phyloP scores from a whole-genome alignment of 148 eudicot genomes.

The Chenopodium berlandieri region DNA sequence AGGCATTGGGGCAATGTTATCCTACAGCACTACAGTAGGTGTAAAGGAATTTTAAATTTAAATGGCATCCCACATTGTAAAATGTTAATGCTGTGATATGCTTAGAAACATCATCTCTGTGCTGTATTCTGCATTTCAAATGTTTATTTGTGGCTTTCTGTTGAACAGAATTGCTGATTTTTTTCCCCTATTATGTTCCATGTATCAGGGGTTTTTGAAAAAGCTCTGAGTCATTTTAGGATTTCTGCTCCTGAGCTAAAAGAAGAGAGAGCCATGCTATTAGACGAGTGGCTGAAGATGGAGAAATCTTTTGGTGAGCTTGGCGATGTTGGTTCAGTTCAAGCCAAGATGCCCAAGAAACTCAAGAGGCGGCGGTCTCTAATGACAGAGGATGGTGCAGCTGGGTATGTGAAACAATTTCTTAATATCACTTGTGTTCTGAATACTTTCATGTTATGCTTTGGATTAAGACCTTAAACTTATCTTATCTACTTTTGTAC shows the following conservation, averaged over 20 bases:
- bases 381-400: conserved; percentile 74
- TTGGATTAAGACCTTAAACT: not conserved
- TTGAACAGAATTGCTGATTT: not conserved
- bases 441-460: not conserved
- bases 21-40: not conserved
- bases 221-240: conserved; percentile 66
- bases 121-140: not conserved
- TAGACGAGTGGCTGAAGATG: conserved; percentile 76
- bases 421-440: not conserved
- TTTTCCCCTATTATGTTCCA: conserved; percentile 4
- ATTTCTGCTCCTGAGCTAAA: conserved; percentile 82
- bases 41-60: not conserved
- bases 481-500: not conserved
- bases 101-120: not conserved
- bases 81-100: not conserved
- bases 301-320: conserved; percentile 69
- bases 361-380: conserved; percentile 76
- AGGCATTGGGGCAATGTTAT: not conserved
- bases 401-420: conserved; percentile 53
- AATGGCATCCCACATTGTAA: not conserved
- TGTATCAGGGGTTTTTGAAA: conserved; percentile 77
- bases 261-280: conserved; percentile 90
- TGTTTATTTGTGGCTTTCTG: not conserved
- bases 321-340: conserved; percentile 62
- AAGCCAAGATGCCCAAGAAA: conserved; percentile 83